Conservation (phyloP, 2,329 filamentous ascomycete species). For the Calonectria ilicicola region DNA sequence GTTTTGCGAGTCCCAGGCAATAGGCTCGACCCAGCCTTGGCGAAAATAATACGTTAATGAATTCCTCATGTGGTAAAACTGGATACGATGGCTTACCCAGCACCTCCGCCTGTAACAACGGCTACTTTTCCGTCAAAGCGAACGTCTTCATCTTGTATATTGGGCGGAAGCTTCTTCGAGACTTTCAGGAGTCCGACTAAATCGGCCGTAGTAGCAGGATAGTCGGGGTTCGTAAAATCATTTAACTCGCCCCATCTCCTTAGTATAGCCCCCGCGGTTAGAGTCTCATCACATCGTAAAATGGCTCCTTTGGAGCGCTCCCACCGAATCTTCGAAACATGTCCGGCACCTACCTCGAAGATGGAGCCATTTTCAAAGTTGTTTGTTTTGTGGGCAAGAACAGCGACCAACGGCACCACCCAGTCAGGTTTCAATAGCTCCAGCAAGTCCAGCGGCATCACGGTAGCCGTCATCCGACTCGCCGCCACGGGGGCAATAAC, state of each 20-base stretch:
- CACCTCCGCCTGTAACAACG: slow-evolving; percentile 87
- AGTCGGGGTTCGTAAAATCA: slow-evolving; percentile 84
- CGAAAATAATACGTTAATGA: neutral
- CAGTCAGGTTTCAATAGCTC: slow-evolving; percentile 89
- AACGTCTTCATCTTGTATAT: slow-evolving; percentile 77
- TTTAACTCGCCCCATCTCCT: slow-evolving; percentile 89
- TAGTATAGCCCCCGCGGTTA: slow-evolving; percentile 88
- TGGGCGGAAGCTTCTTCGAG: slow-evolving; percentile 80
- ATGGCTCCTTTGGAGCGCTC: slow-evolving; percentile 90
- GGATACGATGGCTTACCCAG: slow-evolving; percentile 53
- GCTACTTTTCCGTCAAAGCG: slow-evolving; percentile 89
- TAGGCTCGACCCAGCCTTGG: slow-evolving; percentile 87
- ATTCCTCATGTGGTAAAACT: too few species aligned
- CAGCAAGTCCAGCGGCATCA: slow-evolving; percentile 92
- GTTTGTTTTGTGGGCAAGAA: slow-evolving; percentile 87
- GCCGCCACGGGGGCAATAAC: slow-evolving; percentile 95
- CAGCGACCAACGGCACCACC: slow-evolving; percentile 92
- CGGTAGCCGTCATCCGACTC: slow-evolving; percentile 92
- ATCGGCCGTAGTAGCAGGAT: slow-evolving; percentile 87
- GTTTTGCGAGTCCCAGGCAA: slow-evolving; percentile 85
- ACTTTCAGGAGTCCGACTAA: slow-evolving; percentile 88
- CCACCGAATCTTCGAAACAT: slow-evolving; percentile 94
- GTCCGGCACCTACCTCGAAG: slow-evolving; percentile 93
- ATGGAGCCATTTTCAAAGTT: slow-evolving; percentile 85
- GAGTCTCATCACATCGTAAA: slow-evolving; percentile 86